Evolutionary conservation across 768 basidiomycete genomes (phyloP), one percentile per base, ranked within the genome.

Genomic region (Mycena kentingensis): DNA sequence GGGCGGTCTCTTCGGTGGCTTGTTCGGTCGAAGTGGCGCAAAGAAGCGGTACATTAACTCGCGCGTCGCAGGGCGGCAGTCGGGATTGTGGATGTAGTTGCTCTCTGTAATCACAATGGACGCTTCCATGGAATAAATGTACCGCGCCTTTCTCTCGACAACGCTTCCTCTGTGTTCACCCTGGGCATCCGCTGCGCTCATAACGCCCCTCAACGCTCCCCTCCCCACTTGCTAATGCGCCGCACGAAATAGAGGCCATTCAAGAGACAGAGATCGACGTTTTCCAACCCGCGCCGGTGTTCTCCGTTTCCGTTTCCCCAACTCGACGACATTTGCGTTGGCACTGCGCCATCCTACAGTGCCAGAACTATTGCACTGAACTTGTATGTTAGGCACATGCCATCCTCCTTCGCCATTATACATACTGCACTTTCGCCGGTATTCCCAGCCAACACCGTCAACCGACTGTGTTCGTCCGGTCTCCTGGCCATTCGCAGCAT

Each of bases 381-480:
- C 36, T 26, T 29, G 3, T 39, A 6, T 8, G 18, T 57, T 25
- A 91, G 91, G 85, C 52, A 92, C 85, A 37, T 94, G 90, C 55
- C 90, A 92, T 67, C 84, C 87, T 22, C 88, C 88, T 10, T 91
- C 88, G 1, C 89, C 88, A 21, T 77, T 85, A 54, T 94, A 88
- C 66, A 74, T 90, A 92, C 93, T 25, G 90, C 90, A 4, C 77
- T 96, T 35, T 84, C 90, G 92, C 93, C 24, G 94, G 93, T 12
- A 88, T 97, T 58, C 96, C 94, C 3, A 78, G 87, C 49, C 75
- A 85, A 57, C 19, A 88, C 90, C 11, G 84, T 98, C 48, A 99
- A 99, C 70, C 78, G 96, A 51, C 80, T 98, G 44, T 99, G 96
- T 70, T 90, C 93, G 2, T 95, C 93, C 0, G 94, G 95, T 21